Base-by-base conservation (phyloP, 345 rosid species). In the Noccaea caerulescens region DNA sequence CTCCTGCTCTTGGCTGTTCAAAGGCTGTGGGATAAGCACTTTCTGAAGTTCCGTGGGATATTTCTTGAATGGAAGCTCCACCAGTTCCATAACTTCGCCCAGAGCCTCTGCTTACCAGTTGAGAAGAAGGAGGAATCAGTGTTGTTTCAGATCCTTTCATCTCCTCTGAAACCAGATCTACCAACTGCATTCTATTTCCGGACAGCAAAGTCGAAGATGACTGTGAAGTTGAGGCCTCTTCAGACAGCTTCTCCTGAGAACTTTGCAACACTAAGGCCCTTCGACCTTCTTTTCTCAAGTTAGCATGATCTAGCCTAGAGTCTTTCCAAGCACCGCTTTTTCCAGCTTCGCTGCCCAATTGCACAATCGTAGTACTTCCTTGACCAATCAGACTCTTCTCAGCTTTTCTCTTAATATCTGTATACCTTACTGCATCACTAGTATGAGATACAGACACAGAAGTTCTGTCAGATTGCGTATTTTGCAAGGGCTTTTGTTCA, bases 41-140 rank as follows among this genome's bases (percentile, higher is more conserved):
- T 74, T 82, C 88, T 69, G 82, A 81, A 63, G 80, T 63, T 79
- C 41, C 77, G n/a, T 65, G 39, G 10, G 75, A 70, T 47, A 45
- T 63, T 71, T 83, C 84, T 76, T 85, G 80, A 54, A 25, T 46
- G 49, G 77, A 62, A 39, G 57, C 49, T 50, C 69, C 78, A 77
- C 77, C 68, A 16, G 68, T 53, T 43, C 36, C 72, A 66, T 75
- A 75, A 54, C 58, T 65, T 65, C 23, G 33, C 53, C 42, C 54
- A 32, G 88, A 72, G 32, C 77, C 77, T 80, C 80, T 78, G 65
- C 68, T 75, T 14, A 84, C 79, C 55, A 73, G 57, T 54, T 86
- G 96, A 68, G 83, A 76, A 44, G 89, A 42, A 9, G 96, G 85
- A 79, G 92, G 81, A 63, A 69, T 74, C 80, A 85, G 76, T 51